phyloP scores from a whole-genome alignment of 768 basidiomycete species.

The Podaxis sp. region DNA sequence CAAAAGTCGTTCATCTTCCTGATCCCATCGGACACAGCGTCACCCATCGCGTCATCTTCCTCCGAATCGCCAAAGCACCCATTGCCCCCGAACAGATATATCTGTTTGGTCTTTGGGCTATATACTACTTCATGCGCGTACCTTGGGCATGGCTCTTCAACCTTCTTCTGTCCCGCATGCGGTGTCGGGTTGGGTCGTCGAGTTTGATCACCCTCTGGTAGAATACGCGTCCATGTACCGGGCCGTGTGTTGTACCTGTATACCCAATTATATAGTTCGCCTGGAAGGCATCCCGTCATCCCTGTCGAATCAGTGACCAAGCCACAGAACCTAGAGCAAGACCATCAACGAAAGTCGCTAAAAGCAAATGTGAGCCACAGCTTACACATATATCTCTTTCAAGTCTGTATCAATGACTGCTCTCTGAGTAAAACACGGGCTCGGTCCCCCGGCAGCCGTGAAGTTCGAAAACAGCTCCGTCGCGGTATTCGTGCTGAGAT shows the following conservation, averaged over 20 bases:
- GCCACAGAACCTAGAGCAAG: conserved; percentile 54
- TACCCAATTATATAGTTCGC: conserved; percentile 61
- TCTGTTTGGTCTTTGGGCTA: conserved; percentile 49
- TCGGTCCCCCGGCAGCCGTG: conserved; percentile 59
- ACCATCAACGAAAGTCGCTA: background rate
- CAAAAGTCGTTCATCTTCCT: conserved; percentile 68
- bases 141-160: conserved; percentile 53
- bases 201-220: conserved; percentile 32
- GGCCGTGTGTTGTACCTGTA: conserved; percentile 60
- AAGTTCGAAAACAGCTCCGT: conserved; percentile 66
- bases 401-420: conserved; percentile 63
- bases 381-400: conserved; percentile 75
- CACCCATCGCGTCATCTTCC: conserved; percentile 6
- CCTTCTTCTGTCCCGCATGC: background rate
- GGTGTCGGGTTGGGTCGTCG: conserved; percentile 9
- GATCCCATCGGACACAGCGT: background rate
- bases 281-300: conserved; percentile 37
- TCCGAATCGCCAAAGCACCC: conserved; percentile 32
- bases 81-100: conserved; percentile 80
- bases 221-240: conserved; percentile 64
- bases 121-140: conserved; percentile 83
- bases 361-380: conserved; percentile 1
- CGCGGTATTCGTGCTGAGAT: conserved; percentile 54
- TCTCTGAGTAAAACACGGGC: conserved; percentile 71
- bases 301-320: conserved; percentile 42